Conservation (phyloP, 1,284 basidiomycete species). For the Austroboletus sp. region DNA sequence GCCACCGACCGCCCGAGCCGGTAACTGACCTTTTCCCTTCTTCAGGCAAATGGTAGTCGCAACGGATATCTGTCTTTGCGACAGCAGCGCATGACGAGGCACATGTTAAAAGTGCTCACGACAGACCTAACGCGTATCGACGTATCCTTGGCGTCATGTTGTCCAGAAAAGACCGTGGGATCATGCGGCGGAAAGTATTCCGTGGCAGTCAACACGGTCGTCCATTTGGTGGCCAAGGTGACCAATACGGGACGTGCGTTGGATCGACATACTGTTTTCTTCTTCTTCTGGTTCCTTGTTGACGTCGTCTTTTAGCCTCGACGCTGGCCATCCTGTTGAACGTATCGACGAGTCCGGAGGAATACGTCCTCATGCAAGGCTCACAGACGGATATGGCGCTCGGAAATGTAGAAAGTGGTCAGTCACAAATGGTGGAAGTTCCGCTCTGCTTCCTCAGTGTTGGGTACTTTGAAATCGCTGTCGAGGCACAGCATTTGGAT, state of each 20-base stretch:
- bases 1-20: neutral
- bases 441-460: conserved; percentile 69
- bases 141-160: conserved; percentile 45
- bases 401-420: conserved; percentile 49
- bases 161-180: conserved; percentile 27
- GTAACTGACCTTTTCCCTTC: conserved; percentile 1
- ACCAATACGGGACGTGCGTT: conserved; percentile 54
- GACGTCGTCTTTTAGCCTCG: conserved; percentile 35
- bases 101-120: conserved; percentile 70
- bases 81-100: conserved; percentile 64
- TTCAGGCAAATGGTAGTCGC: conserved; percentile 69
- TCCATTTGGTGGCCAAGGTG: conserved; percentile 49
- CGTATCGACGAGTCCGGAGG: conserved; percentile 49
- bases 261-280: neutral
- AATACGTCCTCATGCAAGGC: conserved; percentile 69
- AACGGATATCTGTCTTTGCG: conserved; percentile 70
- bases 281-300: neutral
- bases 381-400: conserved; percentile 52
- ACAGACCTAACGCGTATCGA: conserved; percentile 56
- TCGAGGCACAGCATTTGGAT: conserved; percentile 38
- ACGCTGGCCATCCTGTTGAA: conserved; percentile 50
- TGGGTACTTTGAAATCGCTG: conserved; percentile 65
- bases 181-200: conserved; percentile 38
- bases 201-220: conserved; percentile 52
- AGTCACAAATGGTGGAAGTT: conserved; percentile 48